A percentile compares a stretch with the other conserved stretches of the same genome.
These are phyloP conservation scores for Penicillium sp. DNA, from an alignment of 2,329 filamentous ascomycete species.

Conservation along the genomic window DNA sequence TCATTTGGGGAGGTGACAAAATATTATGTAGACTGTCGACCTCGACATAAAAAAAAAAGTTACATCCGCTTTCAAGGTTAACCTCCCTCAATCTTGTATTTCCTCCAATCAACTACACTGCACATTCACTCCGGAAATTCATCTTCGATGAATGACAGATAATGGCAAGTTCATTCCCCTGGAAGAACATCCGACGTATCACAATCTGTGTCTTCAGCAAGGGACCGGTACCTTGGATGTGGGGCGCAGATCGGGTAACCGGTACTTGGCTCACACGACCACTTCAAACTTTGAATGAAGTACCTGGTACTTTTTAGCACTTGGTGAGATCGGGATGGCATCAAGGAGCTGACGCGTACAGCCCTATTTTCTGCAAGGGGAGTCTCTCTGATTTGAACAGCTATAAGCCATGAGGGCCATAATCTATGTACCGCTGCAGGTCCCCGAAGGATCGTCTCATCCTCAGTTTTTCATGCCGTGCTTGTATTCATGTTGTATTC, in stretches of 20 bases:
- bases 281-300: neutral
- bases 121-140: neutral
- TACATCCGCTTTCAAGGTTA: conserved; percentile 1
- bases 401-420: conserved; percentile 1
- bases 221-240: neutral
- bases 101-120: neutral
- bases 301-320: neutral
- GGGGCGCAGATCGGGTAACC: neutral
- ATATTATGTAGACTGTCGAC: neutral
- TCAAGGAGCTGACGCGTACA: conserved; percentile 1
- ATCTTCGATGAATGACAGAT: neutral
- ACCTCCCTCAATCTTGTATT: neutral
- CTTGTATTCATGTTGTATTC: neutral
- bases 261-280: neutral
- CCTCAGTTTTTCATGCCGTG: neutral
- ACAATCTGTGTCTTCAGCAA: neutral
- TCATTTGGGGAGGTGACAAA: too few species aligned
- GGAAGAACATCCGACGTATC: neutral
- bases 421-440: conserved; percentile 15
- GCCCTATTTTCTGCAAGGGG: conserved; percentile 21
- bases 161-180: neutral
- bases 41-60: neutral
- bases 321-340: neutral
- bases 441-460: conserved; percentile 4
- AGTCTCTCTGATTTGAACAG: conserved; percentile 16